Evolutionary conservation across 108 stramenopile species (phyloP).

Genomic region (Nitzschia palea): DNA sequence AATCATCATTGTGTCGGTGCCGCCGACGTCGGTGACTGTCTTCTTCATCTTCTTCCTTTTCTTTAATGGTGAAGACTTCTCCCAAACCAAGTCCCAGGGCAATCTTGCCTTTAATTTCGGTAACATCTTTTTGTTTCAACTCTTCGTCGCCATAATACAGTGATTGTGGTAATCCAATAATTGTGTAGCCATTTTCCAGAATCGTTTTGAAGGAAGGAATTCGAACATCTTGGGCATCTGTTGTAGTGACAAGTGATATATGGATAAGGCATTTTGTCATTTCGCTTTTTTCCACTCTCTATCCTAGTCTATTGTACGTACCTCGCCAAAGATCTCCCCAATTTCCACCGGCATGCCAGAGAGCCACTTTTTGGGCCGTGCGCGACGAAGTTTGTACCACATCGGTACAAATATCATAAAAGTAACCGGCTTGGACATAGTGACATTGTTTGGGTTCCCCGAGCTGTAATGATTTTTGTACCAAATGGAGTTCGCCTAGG

Average conservation of each 20-base stretch:
- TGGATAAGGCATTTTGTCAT: too few species aligned
- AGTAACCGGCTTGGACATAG: conserved; percentile 15
- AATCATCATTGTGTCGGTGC: too few species aligned
- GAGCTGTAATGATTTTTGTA: not conserved
- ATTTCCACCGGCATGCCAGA: conserved; percentile 50
- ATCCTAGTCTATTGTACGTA: too few species aligned
- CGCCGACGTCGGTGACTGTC: not conserved
- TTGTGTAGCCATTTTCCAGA: conserved; percentile 24
- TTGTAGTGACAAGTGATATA: too few species aligned
- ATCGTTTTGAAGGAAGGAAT: conserved; percentile 22
- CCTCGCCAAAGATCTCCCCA: conserved; percentile 44
- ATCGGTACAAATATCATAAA: conserved; percentile 6
- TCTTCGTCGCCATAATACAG: conserved; percentile 22
- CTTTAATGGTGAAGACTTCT: too few species aligned
- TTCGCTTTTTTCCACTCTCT: too few species aligned
- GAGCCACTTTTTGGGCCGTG: conserved; percentile 11
- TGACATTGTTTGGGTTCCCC: conserved; percentile 11
- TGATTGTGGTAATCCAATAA: conserved; percentile 37
- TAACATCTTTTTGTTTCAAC: conserved; percentile 7
- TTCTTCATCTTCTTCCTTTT: not conserved
- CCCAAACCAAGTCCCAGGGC: conserved; percentile 3
- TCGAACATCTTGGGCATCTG: conserved; percentile 22
- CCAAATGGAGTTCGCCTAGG: conserved; percentile 17
- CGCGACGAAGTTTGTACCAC: not conserved
- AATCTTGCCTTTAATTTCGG: conserved; percentile 9